Evolutionary conservation across 2,329 filamentous ascomycete species (phyloP).

Genomic region (Fusarium pseudocircinatum): DNA sequence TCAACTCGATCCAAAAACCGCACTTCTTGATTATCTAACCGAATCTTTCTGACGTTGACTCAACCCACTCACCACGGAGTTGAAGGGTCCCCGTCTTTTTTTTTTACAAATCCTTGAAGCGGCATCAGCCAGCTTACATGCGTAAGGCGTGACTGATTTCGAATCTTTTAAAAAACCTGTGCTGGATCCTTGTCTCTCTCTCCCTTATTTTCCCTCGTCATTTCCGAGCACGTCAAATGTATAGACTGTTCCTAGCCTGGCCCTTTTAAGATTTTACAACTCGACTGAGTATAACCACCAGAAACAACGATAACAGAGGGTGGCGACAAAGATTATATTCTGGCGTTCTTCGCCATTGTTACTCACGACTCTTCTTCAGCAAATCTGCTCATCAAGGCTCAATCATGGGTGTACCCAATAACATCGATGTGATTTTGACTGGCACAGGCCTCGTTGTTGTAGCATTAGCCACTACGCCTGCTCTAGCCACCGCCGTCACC

Average conservation of each 20-base stretch:
- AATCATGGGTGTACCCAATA: constrained; percentile 26
- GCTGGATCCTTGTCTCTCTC: constrained; percentile 3
- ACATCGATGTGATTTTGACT: constrained; percentile 42
- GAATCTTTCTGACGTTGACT: constrained; percentile 23
- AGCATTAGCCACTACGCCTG: constrained; percentile 51
- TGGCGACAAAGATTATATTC: neutral
- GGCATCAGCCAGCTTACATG: constrained; percentile 29
- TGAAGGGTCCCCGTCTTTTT: constrained; percentile 19
- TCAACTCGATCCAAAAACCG: neutral
- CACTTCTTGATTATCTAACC: constrained; percentile 11
- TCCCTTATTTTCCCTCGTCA: neutral
- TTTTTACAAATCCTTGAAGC: constrained; percentile 5
- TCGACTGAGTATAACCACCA: neutral
- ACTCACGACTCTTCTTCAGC: neutral
- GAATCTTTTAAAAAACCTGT: constrained; percentile 11
- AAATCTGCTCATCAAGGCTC: neutral
- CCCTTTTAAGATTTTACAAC: neutral
- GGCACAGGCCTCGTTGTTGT: constrained; percentile 49
- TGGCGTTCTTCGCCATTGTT: constrained; percentile 19
- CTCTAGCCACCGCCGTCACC: constrained; percentile 46
- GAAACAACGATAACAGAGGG: neutral
- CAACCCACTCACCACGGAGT: constrained; percentile 15
- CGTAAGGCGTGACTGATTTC: constrained; percentile 16
- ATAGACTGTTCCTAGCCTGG: neutral
- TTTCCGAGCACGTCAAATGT: neutral